Conservation (phyloP, 495 filamentous ascomycete species). For the Parachaetomium inaequale region DNA sequence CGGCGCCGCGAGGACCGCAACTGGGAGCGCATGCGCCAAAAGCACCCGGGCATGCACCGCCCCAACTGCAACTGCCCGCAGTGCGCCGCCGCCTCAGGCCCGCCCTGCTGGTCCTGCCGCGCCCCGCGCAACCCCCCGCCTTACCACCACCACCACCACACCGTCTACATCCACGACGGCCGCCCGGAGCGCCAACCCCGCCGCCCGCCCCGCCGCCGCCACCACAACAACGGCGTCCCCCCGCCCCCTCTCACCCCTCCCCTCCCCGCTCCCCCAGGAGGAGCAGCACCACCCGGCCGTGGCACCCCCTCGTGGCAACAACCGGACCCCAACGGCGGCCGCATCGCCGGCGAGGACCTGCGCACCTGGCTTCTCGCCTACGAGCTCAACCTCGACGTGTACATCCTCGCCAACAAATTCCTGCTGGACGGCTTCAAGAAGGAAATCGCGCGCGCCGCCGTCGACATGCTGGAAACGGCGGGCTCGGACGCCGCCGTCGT, state of each 20-base stretch:
- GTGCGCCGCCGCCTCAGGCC: conserved; percentile 34
- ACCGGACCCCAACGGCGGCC: conserved; percentile 20
- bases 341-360: conserved; percentile 41
- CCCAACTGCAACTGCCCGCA: conserved; percentile 43
- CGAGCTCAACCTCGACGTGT: conserved; percentile 43
- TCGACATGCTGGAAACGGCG: conserved; percentile 48
- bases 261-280: background rate
- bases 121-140: conserved; percentile 38
- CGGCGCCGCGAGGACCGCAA: conserved; percentile 37
- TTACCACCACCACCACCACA: conserved; percentile 19
- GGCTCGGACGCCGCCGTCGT: conserved; percentile 40
- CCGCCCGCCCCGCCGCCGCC: conserved; percentile 18
- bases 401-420: conserved; percentile 46
- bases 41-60: conserved; percentile 42
- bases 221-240: background rate
- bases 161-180: conserved; percentile 18
- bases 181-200: conserved; percentile 19
- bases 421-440: conserved; percentile 44
- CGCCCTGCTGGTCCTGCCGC: conserved; percentile 46
- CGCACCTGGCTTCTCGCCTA: conserved; percentile 46
- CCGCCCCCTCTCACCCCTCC: conserved; percentile 7
- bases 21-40: conserved; percentile 38
- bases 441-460: conserved; percentile 34
- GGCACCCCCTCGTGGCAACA: conserved; percentile 1
- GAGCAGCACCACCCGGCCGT: background rate